These are phyloP conservation scores for Closterium sp. DNA, from an alignment of 139 green algal species.

Conservation along the genomic window DNA sequence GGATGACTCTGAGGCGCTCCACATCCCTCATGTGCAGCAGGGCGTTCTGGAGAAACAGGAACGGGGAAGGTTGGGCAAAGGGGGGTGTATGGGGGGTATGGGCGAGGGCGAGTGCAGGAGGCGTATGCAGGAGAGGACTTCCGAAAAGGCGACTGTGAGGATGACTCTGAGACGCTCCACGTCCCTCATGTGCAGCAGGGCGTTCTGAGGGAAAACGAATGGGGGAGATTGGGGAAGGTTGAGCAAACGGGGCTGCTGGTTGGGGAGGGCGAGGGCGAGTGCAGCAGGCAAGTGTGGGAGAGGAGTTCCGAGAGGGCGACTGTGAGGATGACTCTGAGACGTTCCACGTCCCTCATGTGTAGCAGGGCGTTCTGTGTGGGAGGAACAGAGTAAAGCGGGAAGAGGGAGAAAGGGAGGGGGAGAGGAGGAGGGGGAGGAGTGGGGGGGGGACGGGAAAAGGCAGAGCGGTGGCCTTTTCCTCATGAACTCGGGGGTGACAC, in stretches of 20 bases:
- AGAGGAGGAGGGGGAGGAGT: no score
- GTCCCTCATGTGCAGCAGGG: constrained; percentile 5
- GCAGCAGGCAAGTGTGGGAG: background rate
- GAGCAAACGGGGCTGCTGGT: background rate
- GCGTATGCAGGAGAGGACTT: constrained; percentile 25
- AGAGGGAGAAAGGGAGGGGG: background rate
- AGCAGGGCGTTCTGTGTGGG: constrained; percentile 3
- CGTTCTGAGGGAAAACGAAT: background rate
- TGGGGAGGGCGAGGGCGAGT: background rate
- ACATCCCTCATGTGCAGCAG: background rate
- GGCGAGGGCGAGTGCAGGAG: background rate
- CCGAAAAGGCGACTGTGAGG: constrained; percentile 42
- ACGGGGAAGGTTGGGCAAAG: no score
- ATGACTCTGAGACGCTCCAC: constrained; percentile 28
- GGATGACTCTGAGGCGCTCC: constrained; percentile 27
- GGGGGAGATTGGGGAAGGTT: background rate
- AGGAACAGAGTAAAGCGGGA: no score
- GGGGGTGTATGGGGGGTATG: no score
- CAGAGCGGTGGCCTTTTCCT: no score
- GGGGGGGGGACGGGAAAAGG: no score
- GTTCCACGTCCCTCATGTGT: background rate
- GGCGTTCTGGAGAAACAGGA: no score
- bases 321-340: constrained; percentile 19
- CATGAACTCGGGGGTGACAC: no score
- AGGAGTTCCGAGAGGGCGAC: background rate